These are phyloP conservation scores for Paulownia fortunei DNA, from an alignment of 257 asterid genomes.

Conservation along the genomic window DNA sequence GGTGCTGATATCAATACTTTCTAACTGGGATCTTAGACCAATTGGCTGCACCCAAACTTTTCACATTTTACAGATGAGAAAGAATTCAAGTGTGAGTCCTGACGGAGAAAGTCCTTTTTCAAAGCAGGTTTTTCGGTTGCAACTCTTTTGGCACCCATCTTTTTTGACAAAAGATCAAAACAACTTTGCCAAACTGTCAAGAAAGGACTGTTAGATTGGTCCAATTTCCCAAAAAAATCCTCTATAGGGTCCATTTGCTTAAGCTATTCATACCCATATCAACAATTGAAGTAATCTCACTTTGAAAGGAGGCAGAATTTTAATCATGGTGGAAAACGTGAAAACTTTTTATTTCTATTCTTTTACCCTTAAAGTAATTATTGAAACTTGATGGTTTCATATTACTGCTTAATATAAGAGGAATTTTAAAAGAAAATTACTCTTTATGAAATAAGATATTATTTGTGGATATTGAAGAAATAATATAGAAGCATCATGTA, in stretches of 20 bases:
- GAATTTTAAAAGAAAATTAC: no score
- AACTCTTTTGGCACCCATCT: slow-evolving; percentile 1
- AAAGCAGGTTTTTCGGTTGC: background rate
- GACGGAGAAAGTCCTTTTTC: background rate
- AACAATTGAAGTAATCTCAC: background rate
- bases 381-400: background rate
- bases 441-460: no score
- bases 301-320: background rate
- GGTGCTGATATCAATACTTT: background rate
- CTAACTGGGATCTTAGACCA: background rate
- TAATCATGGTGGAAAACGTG: background rate
- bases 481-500: no score
- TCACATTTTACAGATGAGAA: slow-evolving; percentile 17
- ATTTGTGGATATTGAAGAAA: no score
- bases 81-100: background rate
- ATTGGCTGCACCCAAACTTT: slow-evolving; percentile 1
- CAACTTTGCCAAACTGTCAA: background rate
- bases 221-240: no score
- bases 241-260: background rate
- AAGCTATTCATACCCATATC: background rate
- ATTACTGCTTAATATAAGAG: background rate
- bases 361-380: no score
- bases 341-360: no score
- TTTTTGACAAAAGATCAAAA: background rate
- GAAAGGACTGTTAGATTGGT: background rate